Conservation (phyloP, 768 basidiomycete genomes). For the Collybiopsis luxurians region DNA sequence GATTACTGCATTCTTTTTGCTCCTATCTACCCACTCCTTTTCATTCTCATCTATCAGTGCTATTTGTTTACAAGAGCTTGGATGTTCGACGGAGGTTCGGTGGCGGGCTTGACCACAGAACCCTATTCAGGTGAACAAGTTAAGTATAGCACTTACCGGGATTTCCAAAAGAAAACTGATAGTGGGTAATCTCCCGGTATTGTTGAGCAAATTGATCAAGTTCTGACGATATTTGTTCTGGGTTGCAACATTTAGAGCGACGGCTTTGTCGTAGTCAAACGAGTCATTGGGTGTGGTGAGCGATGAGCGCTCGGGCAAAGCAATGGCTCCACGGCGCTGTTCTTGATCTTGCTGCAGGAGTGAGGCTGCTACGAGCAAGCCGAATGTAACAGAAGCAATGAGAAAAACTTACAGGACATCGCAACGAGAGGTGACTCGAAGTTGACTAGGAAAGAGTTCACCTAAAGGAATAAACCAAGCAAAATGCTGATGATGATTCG, state of each 20-base stretch:
- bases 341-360: too few relatives aligned
- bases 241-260: slow-evolving; percentile 10
- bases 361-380: too few relatives aligned
- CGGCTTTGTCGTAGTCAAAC: slow-evolving; percentile 14
- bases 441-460: too few relatives aligned
- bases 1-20: too few relatives aligned
- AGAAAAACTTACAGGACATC: too few relatives aligned
- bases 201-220: slow-evolving; percentile 32
- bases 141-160: too few relatives aligned
- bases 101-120: slow-evolving; percentile 27
- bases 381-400: too few relatives aligned
- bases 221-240: slow-evolving; percentile 36
- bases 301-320: background rate
- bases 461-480: too few relatives aligned
- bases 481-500: too few relatives aligned
- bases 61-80: slow-evolving; percentile 23
- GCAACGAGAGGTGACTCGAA: too few relatives aligned
- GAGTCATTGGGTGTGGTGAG: background rate
- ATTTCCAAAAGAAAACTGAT: too few relatives aligned
- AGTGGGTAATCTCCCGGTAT: slow-evolving; percentile 18
- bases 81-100: slow-evolving; percentile 15
- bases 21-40: slow-evolving; percentile 38
- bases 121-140: too few relatives aligned
- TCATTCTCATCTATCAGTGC: slow-evolving; percentile 34
- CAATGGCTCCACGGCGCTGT: background rate